Base-by-base conservation (phyloP, 2,329 filamentous ascomycete genomes). In the Aplosporella prunicola region DNA sequence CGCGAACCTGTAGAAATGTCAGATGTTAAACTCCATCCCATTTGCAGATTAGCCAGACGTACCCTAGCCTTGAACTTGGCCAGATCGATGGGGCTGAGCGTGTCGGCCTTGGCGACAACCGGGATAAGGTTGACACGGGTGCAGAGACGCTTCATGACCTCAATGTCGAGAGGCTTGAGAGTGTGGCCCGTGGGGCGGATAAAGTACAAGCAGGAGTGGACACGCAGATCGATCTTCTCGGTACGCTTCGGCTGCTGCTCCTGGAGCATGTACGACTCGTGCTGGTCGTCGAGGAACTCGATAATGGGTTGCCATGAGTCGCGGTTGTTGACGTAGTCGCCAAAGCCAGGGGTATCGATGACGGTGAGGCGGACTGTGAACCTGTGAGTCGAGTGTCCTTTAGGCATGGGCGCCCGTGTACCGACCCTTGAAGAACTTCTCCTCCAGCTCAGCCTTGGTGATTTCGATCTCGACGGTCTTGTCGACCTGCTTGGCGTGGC, bases 391-490 rank as follows among this genome's bases (percentile, higher is more conserved):
- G 20, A 6, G 23, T 16, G 14, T 29, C 29, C 37, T 9, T 24
- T 30, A 31, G 16, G 23, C 35, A 15, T 33, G 27, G 29, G 29
- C 29, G 26, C 25, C 26, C 25, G 25, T 29, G 26, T 36, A 29
- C 47, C 47, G 53, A 95, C 89, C 89, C 77, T 98, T 98, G 82
- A 98, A 98, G 76, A 98, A 98, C 74, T 98, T 98, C 81, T 98
- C 91, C 71, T 98, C 91, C 47, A 98, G 72, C 72, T 98, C 91
- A 43, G 91, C 91, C 77, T 98, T 98, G 64, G 91, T 98, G 62
- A 98, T 98, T 68, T 98, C 91, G 53, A 98, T 98, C 72, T 98
- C 93, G 49, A 98, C 91, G 9, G 91, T 98, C 78, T 96, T 96
- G 72, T 98, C 91, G 52, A 96, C 78, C 73, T 98, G 91, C 79